Evolutionary conservation across 352 stramenopile species (phyloP), one percentile per base, ranked within the genome.

Genomic region (Phytopythium chamaehyphon): DNA sequence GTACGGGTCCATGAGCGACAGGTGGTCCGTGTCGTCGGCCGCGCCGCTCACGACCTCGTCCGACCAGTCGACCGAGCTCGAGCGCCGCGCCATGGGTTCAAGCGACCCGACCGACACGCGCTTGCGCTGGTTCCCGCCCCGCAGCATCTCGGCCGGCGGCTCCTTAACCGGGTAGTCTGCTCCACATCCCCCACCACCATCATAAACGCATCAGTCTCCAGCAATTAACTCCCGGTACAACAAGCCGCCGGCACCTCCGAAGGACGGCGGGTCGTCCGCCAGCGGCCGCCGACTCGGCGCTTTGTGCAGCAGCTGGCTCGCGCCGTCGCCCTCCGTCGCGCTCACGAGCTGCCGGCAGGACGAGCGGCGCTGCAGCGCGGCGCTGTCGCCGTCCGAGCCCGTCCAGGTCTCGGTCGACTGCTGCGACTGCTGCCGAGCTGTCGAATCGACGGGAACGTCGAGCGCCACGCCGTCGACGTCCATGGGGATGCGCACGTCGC

Each of bases 1-100:
- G 59, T 90, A 88, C 36, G 83, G 81, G 24, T 94, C 83, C 76
- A 90, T 86, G 15, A 94, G 66, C 47, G 81, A 83, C 19, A 71
- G 57, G 52, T 85, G 71, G 3, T 88, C 71, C 12, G 65, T 60
- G 6, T 70, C 55, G 11, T 66, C 59, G 6, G 67, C 66, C n/a
- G 54, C 62, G 0, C 26, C 48, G 47, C 19, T 44, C 21, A 52
- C 47, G 5, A 47, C 42, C 31, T 64, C 56, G 21, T 88, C 81
- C n/a, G 71, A 86, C 80, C 77, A 91, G 44, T 85, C 73, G n/a
- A 88, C 47, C 40, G 70, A 69, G 51, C 78, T 76, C n/a, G 60
- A 73, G 46, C 69, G 62, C 22, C 73, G 59, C 26, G 73, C 68
- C 45, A 73, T 62, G 36, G 57, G 51, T 9, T 62, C 47, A 19